Evolutionary conservation across 495 filamentous ascomycete species (phyloP), one percentile per base, ranked within the genome.

Genomic region (Pyronema domesticum): DNA sequence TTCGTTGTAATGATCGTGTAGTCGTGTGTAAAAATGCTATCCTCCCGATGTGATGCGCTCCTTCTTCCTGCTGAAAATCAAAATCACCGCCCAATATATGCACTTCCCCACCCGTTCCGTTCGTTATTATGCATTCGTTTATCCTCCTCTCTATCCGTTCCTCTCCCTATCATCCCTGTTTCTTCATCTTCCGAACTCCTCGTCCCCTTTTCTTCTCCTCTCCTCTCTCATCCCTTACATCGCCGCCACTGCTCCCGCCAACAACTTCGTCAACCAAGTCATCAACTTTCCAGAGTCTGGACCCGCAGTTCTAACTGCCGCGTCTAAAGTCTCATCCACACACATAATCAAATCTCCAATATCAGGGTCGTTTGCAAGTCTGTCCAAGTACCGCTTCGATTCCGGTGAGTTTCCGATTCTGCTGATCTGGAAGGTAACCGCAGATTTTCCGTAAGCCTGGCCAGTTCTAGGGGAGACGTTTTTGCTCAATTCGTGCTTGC

Each of bases 391-490:
- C 13, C 36, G 23, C 17, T 35, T 46, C 5, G 51, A 39, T 6
- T 34, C 56, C 10, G 34, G 15, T 13, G 17, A 23, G 36, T 53
- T 33, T 0, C 58, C 58, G 10, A 60, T 53, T 17, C 55, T 45
- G 47, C 47, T 60, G 30, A 60, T 58, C 30, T 60, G 58, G 51
- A 60, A 60, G 4, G 37, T 18, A 17, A 55, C 51, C n/a, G 46
- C 58, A 14, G 30, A 46, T 7, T 15, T 48, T 34, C 47, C 47
- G 30, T 50, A 50, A 11, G 47, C 13, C 14, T 44, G 18, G 3
- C 47, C 47, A 30, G 23, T 30, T 10, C 30, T 23, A 1, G 47
- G 7, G 47, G 11, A 15, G 7, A 35, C 47, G 11, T 13, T 8
- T 44, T 47, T 56, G n/a, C 47, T 3, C 6, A 57, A 51, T 18